Percentiles rank a stretch among this genome's conserved stretches.
phyloP scores from a whole-genome alignment of 1,284 basidiomycete species.

The Calocybe gambosa region DNA sequence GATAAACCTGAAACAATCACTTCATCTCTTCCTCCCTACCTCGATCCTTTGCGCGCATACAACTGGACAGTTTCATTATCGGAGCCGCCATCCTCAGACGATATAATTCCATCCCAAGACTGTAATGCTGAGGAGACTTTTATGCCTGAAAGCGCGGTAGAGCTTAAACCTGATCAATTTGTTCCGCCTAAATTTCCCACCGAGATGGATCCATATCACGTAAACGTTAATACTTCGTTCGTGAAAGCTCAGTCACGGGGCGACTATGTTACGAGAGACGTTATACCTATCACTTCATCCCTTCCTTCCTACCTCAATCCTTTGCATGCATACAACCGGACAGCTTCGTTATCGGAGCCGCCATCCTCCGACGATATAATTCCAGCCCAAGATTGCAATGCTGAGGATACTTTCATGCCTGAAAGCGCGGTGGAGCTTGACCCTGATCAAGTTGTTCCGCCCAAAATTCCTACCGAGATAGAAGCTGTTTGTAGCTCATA shows the following conservation, averaged over 20 bases:
- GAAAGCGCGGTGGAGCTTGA: background rate
- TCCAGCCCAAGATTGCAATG: background rate
- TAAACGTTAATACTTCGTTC: too few species aligned
- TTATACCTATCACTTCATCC: too few species aligned
- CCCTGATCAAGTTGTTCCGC: slow-evolving; percentile 7
- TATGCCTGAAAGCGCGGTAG: background rate
- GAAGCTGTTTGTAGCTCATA: slow-evolving; percentile 29
- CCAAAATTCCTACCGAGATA: slow-evolving; percentile 28
- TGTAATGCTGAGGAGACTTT: background rate
- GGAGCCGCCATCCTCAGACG: background rate
- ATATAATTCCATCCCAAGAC: background rate
- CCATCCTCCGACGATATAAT: background rate
- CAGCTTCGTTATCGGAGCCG: background rate
- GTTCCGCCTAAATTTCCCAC: slow-evolving; percentile 22
- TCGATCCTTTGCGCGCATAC: too few species aligned
- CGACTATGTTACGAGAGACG: too few species aligned
- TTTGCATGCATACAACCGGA: too few species aligned
- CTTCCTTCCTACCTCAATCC: too few species aligned
- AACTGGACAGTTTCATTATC: background rate
- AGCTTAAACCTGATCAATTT: background rate
- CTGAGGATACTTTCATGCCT: background rate
- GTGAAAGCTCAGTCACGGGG: too few species aligned
- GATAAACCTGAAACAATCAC: too few species aligned
- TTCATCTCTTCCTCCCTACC: too few species aligned
- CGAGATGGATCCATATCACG: too few species aligned